Evolutionary conservation across 176 grass and related monocot species (phyloP), one percentile per base, ranked within the genome.

Genomic region (Sorghum bicolor): DNA sequence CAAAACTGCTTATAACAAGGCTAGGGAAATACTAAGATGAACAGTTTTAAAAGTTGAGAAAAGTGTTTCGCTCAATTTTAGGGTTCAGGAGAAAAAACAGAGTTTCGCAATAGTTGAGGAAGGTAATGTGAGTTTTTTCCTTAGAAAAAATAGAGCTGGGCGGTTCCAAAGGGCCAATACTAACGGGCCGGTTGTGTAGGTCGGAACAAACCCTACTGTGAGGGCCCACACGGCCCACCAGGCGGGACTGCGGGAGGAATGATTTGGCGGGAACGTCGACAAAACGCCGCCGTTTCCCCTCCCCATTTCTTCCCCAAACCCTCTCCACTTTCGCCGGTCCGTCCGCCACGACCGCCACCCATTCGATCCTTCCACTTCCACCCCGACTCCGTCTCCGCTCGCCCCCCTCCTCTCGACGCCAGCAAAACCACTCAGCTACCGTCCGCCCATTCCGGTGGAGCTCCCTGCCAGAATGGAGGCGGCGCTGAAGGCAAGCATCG

Each of bases 401-500:
- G 29, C 40, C 82, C 13, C 13, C 74, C 16, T 43, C 70, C 1
- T 43, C 84, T 24, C 1, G 2, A 57, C 75, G 12, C 32, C 47
- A 37, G 36, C 26, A 0, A 26, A 48, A 10, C 68, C 64, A 50
- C 40, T 79, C 76, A 53, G 8, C 55, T 73, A 25, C 68, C 34
- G 17, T 31, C 14, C 16, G 26, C 1, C 64, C 37, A 74, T 33
- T 53, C 77, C 32, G 64, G 77, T 26, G 2, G 52, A 64, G 44
- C 16, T n/a, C 63, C 37, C 4, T 1, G 66, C 50, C 22, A 4
- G 69, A 75, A 97, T 97, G 94, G 83, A 94, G 85, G 70, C 82
- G 48, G 83, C 88, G 66, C 85, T 97, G 15, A 94, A 97, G 89
- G 94, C 45, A 84, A 70, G 88, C 33, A 62, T 17, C 53, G 38